These are phyloP conservation scores for Ogataea naganishii DNA, from an alignment of 805 yeast species.

Conservation along the genomic window DNA sequence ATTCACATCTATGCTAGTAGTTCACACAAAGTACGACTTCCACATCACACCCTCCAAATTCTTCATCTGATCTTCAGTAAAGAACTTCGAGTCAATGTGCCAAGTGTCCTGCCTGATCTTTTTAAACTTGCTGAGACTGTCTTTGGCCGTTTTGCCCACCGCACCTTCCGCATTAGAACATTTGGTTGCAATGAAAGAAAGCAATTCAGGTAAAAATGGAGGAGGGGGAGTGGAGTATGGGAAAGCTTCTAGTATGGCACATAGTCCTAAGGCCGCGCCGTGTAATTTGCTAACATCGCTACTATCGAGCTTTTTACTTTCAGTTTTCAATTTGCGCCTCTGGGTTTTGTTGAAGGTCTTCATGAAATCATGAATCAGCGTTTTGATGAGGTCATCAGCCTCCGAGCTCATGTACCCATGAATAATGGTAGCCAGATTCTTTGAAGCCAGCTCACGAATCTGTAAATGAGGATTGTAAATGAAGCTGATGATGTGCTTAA, in stretches of 20 bases:
- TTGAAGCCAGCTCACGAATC: constrained; percentile 66
- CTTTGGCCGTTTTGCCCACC: constrained; percentile 79
- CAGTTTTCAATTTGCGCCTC: constrained; percentile 16
- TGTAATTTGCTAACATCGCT: constrained; percentile 49
- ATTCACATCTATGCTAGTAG: not conserved
- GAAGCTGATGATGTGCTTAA: constrained; percentile 42
- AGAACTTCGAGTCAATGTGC: constrained; percentile 78
- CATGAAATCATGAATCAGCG: constrained; percentile 36
- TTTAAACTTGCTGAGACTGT: constrained; percentile 72
- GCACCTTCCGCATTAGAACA: constrained; percentile 68
- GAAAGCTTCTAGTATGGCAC: constrained; percentile 82
- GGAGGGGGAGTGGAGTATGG: constrained; percentile 93
- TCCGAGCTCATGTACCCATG: constrained; percentile 49
- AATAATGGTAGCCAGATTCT: constrained; percentile 71
- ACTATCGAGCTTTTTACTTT: constrained; percentile 26
- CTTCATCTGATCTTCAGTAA: constrained; percentile 71
- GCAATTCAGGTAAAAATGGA: constrained; percentile 69
- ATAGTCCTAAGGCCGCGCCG: constrained; percentile 83
- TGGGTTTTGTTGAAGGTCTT: constrained; percentile 28
- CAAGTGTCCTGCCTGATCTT: constrained; percentile 92
- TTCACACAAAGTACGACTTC: constrained; percentile 80
- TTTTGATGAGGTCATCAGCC: constrained; percentile 31
- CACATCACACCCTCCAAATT: constrained; percentile 91
- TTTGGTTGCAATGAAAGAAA: constrained; percentile 61
- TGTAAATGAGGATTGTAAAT: constrained; percentile 60